Conservation (phyloP, 352 stramenopile genomes). For the Globisporangium recalcitrans region DNA sequence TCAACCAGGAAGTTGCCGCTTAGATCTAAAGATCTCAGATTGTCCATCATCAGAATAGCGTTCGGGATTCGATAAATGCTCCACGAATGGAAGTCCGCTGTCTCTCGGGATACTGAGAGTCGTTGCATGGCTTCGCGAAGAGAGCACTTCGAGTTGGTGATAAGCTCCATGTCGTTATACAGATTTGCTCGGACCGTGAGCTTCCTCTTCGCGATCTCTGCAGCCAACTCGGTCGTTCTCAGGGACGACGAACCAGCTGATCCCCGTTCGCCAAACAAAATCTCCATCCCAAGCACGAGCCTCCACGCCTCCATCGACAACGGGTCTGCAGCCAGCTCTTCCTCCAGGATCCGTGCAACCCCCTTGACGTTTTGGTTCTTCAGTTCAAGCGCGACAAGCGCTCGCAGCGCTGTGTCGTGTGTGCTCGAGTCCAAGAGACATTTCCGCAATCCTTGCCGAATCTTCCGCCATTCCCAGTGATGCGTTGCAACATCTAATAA, state of each 20-base stretch:
- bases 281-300: slow-evolving; percentile 43
- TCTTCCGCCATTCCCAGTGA: slow-evolving; percentile 45
- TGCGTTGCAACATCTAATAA: slow-evolving; percentile 31
- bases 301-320: slow-evolving; percentile 41
- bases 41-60: slow-evolving; percentile 26
- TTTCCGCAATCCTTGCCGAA: slow-evolving; percentile 30
- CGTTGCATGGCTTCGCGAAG: background rate
- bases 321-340: slow-evolving; percentile 28
- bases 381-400: slow-evolving; percentile 37
- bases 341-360: slow-evolving; percentile 31
- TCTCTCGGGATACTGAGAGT: background rate
- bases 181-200: slow-evolving; percentile 21
- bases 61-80: slow-evolving; percentile 29
- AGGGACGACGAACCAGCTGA: background rate
- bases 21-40: slow-evolving; percentile 39
- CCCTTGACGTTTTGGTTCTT: slow-evolving; percentile 35
- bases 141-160: slow-evolving; percentile 22
- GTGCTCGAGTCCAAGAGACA: slow-evolving; percentile 29
- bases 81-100: slow-evolving; percentile 3
- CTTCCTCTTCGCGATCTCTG: slow-evolving; percentile 30
- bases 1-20: slow-evolving; percentile 45
- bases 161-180: slow-evolving; percentile 12
- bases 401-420: slow-evolving; percentile 28
- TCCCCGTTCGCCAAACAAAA: slow-evolving; percentile 41
- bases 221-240: slow-evolving; percentile 22